phyloP scores from a whole-genome alignment of 352 stramenopile species.

The Aphanomyces stellatus region DNA sequence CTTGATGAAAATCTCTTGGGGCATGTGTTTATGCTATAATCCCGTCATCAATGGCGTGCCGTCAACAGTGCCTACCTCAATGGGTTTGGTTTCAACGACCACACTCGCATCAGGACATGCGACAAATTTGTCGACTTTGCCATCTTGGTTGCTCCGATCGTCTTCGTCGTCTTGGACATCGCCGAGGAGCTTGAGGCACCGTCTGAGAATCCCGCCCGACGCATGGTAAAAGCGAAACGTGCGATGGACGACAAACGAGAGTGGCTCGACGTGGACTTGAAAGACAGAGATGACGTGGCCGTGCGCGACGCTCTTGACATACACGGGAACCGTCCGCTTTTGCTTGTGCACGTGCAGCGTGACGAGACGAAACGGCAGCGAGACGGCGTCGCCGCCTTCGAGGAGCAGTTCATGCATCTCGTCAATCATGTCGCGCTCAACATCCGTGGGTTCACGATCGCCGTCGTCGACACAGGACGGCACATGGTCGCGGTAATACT shows the following conservation, averaged over 20 bases:
- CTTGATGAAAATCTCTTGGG: constrained; percentile 70
- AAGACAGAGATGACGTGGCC: constrained; percentile 86
- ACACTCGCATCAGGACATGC: constrained; percentile 67
- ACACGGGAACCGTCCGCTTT: constrained; percentile 32
- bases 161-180: constrained; percentile 26
- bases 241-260: constrained; percentile 79
- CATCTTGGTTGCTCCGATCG: not conserved
- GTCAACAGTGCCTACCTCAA: constrained; percentile 11
- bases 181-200: constrained; percentile 27
- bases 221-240: constrained; percentile 62
- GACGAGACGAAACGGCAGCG: constrained; percentile 82
- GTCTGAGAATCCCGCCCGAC: constrained; percentile 47
- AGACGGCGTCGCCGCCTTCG: constrained; percentile 70
- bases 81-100: constrained; percentile 31
- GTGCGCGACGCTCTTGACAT: constrained; percentile 79
- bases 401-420: constrained; percentile 79
- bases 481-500: constrained; percentile 60
- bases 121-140: constrained; percentile 32
- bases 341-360: constrained; percentile 41
- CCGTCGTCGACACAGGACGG: constrained; percentile 39
- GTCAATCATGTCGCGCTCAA: constrained; percentile 93
- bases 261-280: constrained; percentile 67
- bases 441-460: constrained; percentile 10
- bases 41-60: not conserved
- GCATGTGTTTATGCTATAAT: constrained; percentile 20